These are phyloP conservation scores for Alnus glutinosa DNA, from an alignment of 306 rosid genomes.

Conservation along the genomic window DNA sequence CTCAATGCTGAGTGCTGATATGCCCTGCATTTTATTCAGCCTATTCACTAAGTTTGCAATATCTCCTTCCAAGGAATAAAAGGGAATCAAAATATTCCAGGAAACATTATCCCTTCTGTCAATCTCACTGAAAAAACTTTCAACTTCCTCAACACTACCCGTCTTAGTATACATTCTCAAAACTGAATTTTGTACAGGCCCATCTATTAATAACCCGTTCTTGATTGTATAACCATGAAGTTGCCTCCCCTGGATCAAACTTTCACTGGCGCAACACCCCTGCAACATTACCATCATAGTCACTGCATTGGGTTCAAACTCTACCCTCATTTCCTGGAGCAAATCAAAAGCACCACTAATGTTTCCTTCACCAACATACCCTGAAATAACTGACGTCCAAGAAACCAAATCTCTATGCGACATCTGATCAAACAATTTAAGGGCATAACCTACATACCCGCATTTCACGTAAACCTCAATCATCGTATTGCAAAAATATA, in stretches of 20 bases:
- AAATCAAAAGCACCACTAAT: slow-evolving; percentile 25
- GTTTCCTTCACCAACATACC: slow-evolving; percentile 33
- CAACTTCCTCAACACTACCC: slow-evolving; percentile 34
- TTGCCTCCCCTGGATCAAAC: slow-evolving; percentile 35
- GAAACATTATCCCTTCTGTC: slow-evolving; percentile 43
- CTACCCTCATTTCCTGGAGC: slow-evolving; percentile 46
- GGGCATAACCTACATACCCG: slow-evolving; percentile 21
- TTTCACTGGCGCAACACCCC: slow-evolving; percentile 32
- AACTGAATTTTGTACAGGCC: slow-evolving; percentile 43
- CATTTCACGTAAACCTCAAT: slow-evolving; percentile 48
- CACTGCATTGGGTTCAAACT: slow-evolving; percentile 43
- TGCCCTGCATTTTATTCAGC: slow-evolving; percentile 36
- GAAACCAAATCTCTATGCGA: slow-evolving; percentile 46
- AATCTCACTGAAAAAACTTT: slow-evolving; percentile 39
- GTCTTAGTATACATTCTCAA: slow-evolving; percentile 48
- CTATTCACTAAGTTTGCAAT: slow-evolving; percentile 29
- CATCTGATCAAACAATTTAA: slow-evolving; percentile 45
- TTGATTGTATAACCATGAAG: slow-evolving; percentile 49
- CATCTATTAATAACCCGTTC: slow-evolving; percentile 40
- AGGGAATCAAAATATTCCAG: slow-evolving; percentile 48
- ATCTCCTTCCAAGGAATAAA: slow-evolving; percentile 38
- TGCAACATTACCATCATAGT: slow-evolving; percentile 52
- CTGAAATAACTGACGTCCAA: slow-evolving; percentile 54
- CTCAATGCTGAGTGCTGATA: slow-evolving; percentile 27
- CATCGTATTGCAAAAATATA: slow-evolving; percentile 57